These are phyloP conservation scores for Sarocladium oryzae DNA, from an alignment of 2,329 filamentous ascomycete genomes.

Conservation along the genomic window DNA sequence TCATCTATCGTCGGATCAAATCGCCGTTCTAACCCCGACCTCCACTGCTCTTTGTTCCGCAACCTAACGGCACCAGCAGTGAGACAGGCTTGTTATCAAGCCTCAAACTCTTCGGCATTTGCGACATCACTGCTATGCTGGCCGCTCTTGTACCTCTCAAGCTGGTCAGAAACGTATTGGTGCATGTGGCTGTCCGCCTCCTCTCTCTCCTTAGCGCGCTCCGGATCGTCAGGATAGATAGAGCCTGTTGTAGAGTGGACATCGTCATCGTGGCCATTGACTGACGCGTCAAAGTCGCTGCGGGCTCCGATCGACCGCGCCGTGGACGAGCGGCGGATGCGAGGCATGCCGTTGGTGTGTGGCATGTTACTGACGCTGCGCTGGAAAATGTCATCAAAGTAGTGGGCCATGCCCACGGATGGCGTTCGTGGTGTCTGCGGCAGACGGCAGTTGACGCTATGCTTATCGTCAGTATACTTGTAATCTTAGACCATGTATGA, in stretches of 20 bases:
- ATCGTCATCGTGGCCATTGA: constrained; percentile 36
- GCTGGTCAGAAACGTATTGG: constrained; percentile 74
- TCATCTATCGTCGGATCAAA: constrained; percentile 1
- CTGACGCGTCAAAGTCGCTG: constrained; percentile 63
- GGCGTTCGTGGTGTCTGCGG: constrained; percentile 91
- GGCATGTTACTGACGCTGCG: constrained; percentile 31
- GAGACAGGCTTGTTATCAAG: constrained; percentile 4
- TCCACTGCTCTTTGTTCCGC: background rate
- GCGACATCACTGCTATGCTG: constrained; percentile 4
- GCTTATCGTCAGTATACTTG: constrained; percentile 30
- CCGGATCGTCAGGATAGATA: constrained; percentile 30
- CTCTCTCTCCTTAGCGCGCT: constrained; percentile 38
- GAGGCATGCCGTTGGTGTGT: constrained; percentile 36
- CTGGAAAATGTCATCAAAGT: constrained; percentile 85
- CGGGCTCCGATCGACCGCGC: constrained; percentile 76
- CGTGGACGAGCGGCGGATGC: constrained; percentile 72
- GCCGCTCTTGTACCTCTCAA: constrained; percentile 56
- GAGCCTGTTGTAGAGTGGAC: constrained; percentile 25
- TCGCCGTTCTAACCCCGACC: background rate
- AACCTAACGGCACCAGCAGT: background rate
- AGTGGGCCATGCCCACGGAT: constrained; percentile 75
- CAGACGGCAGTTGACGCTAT: constrained; percentile 77
- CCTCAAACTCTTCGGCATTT: constrained; percentile 3
- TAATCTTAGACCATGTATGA: background rate
- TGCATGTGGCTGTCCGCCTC: constrained; percentile 67